Conservation (phyloP, 768 basidiomycete species). For the Tylopilus cervinicoccineus region DNA sequence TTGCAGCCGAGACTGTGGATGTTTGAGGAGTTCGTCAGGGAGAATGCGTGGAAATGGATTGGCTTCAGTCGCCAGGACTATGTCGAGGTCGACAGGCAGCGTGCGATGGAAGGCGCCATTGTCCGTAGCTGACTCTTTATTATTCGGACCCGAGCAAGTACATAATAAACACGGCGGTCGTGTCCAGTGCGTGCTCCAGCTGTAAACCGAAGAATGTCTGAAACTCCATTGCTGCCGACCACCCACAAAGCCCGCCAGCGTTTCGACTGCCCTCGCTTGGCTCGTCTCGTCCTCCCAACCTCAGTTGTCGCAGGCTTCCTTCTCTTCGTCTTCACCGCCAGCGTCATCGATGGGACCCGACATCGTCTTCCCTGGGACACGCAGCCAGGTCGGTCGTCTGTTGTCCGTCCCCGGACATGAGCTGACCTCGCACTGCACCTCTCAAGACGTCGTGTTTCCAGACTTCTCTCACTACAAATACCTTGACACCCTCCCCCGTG, state of each 20-base stretch:
- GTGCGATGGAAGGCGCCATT: constrained; percentile 37
- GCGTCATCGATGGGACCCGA: constrained; percentile 19
- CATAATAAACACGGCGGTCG: too few species aligned
- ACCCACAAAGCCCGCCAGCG: not conserved
- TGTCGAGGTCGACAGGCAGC: constrained; percentile 49
- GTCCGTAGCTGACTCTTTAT: too few species aligned
- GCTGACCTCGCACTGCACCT: not conserved
- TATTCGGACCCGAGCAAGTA: too few species aligned
- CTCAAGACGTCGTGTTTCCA: constrained; percentile 29
- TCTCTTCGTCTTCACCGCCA: constrained; percentile 40
- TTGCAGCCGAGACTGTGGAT: constrained; percentile 72
- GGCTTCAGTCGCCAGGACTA: constrained; percentile 43
- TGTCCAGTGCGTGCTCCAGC: too few species aligned
- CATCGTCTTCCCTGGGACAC: constrained; percentile 5
- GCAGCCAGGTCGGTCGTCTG: constrained; percentile 13
- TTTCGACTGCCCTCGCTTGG: not conserved
- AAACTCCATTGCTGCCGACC: constrained; percentile 11
- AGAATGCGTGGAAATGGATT: constrained; percentile 79
- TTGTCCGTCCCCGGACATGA: not conserved
- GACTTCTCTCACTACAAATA: constrained; percentile 53
- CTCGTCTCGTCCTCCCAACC: constrained; percentile 26
- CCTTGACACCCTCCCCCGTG: constrained; percentile 38
- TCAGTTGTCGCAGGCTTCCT: constrained; percentile 39
- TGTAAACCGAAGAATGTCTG: constrained; percentile 13
- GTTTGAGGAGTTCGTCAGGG: constrained; percentile 73